phyloP scores from a whole-genome alignment of 805 yeast species.

The Wickerhamiella shivajii region DNA sequence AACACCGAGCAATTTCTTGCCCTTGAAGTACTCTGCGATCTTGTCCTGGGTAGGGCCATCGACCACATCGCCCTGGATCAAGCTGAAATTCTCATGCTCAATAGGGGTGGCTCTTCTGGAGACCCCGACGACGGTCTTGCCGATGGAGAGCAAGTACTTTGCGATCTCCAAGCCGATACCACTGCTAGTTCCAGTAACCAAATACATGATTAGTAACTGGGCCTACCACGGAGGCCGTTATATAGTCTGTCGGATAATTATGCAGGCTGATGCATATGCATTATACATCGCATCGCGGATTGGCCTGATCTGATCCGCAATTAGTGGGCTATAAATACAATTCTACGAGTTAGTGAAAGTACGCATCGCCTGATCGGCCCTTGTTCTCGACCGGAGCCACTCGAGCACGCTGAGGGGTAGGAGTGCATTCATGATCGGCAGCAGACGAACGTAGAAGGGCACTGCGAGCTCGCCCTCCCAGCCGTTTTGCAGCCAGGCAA shows the following conservation, averaged over 20 bases:
- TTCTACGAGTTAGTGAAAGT: background rate
- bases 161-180: slow-evolving; percentile 80
- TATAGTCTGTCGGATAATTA: too few species aligned
- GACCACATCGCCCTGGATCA: slow-evolving; percentile 40
- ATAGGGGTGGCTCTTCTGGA: slow-evolving; percentile 50
- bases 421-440: slow-evolving; percentile 46
- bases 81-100: slow-evolving; percentile 25
- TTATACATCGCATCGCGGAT: too few species aligned
- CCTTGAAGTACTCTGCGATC: slow-evolving; percentile 19
- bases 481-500: slow-evolving; percentile 19
- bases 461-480: slow-evolving; percentile 44
- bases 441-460: slow-evolving; percentile 53
- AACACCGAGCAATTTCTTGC: slow-evolving; percentile 29
- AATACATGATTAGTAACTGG: too few species aligned
- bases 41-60: slow-evolving; percentile 24
- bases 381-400: slow-evolving; percentile 37
- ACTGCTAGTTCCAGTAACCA: slow-evolving; percentile 20
- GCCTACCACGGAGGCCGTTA: too few species aligned
- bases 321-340: too few species aligned
- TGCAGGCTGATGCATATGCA: too few species aligned
- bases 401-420: slow-evolving; percentile 57
- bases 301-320: too few species aligned
- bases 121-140: slow-evolving; percentile 45
- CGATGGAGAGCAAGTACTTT: slow-evolving; percentile 30
- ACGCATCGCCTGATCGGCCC: slow-evolving; percentile 36